phyloP scores from a whole-genome alignment of 2,329 filamentous ascomycete genomes.

The Pseudogymnoascus sp. region DNA sequence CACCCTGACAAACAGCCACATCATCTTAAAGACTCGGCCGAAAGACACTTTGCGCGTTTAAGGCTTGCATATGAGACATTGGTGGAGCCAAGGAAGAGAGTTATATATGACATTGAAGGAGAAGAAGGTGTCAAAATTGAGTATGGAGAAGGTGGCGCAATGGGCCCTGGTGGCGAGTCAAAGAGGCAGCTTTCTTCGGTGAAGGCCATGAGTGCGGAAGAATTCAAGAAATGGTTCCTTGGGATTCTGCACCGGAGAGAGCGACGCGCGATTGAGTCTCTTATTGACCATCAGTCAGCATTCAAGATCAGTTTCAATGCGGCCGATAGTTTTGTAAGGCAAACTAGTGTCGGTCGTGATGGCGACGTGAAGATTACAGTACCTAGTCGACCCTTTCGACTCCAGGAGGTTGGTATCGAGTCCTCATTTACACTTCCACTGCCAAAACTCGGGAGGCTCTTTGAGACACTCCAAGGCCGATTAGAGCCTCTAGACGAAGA shows the following conservation, averaged over 20 bases:
- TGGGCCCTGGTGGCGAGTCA: constrained; percentile 28
- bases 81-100: constrained; percentile 33
- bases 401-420: constrained; percentile 21
- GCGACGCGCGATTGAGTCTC: constrained; percentile 28
- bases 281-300: constrained; percentile 24
- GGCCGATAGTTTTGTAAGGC: constrained; percentile 11
- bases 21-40: constrained; percentile 31
- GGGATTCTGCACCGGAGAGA: constrained; percentile 34
- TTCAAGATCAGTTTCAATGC: constrained; percentile 30
- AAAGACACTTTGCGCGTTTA: constrained; percentile 32
- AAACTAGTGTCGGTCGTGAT: not conserved
- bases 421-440: constrained; percentile 15
- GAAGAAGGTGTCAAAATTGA: constrained; percentile 33
- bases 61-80: constrained; percentile 35
- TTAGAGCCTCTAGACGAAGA: not conserved
- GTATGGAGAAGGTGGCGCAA: constrained; percentile 29
- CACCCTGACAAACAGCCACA: constrained; percentile 37
- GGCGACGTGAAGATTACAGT: constrained; percentile 18
- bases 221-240: constrained; percentile 17
- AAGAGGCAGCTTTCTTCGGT: constrained; percentile 23
- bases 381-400: constrained; percentile 22
- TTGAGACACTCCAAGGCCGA: not conserved
- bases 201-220: constrained; percentile 14
- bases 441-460: constrained; percentile 14
- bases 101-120: constrained; percentile 36